Evolutionary conservation across 148 eudicot genomes (phyloP).

Genomic region (Nyssa sinensis): DNA sequence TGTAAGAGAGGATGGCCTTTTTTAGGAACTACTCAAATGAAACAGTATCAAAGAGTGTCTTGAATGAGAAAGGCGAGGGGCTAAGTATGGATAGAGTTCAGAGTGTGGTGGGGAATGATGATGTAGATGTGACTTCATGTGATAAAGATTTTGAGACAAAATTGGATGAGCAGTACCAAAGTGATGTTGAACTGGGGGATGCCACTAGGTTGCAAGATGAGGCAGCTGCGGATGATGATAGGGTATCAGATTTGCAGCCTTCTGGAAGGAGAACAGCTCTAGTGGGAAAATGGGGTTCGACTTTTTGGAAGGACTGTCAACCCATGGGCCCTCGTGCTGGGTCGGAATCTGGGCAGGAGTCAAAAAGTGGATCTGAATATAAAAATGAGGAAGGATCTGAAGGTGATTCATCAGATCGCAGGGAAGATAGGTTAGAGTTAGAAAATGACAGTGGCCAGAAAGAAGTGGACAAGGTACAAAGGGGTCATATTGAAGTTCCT

Average conservation of each 20-base stretch:
- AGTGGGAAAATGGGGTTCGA: slow-evolving; percentile 75
- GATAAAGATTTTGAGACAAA: slow-evolving; percentile 50
- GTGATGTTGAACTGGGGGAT: slow-evolving; percentile 42
- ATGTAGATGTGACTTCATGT: slow-evolving; percentile 52
- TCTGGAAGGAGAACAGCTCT: slow-evolving; percentile 43
- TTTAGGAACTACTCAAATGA: slow-evolving; percentile 55
- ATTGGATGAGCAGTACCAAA: slow-evolving; percentile 38
- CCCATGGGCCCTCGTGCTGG: slow-evolving; percentile 35
- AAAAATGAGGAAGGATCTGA: slow-evolving; percentile 66
- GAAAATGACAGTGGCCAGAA: slow-evolving; percentile 49
- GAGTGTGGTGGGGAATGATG: slow-evolving; percentile 37
- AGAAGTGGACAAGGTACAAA: slow-evolving; percentile 43
- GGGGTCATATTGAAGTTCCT: slow-evolving; percentile 33
- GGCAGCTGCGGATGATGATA: slow-evolving; percentile 32
- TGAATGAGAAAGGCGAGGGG: slow-evolving; percentile 44
- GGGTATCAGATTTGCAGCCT: slow-evolving; percentile 37
- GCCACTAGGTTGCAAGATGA: slow-evolving; percentile 31
- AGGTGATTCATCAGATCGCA: slow-evolving; percentile 50
- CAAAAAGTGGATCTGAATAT: slow-evolving; percentile 75
- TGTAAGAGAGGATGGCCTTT: slow-evolving; percentile 65
- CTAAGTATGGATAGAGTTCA: slow-evolving; percentile 44
- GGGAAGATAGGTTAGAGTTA: slow-evolving; percentile 43
- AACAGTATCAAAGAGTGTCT: slow-evolving; percentile 40
- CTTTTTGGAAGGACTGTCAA: slow-evolving; percentile 70
- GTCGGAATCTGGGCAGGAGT: slow-evolving; percentile 62